Evolutionary conservation across 495 filamentous ascomycete genomes (phyloP).

Genomic region (Sordaria brevicollis): DNA sequence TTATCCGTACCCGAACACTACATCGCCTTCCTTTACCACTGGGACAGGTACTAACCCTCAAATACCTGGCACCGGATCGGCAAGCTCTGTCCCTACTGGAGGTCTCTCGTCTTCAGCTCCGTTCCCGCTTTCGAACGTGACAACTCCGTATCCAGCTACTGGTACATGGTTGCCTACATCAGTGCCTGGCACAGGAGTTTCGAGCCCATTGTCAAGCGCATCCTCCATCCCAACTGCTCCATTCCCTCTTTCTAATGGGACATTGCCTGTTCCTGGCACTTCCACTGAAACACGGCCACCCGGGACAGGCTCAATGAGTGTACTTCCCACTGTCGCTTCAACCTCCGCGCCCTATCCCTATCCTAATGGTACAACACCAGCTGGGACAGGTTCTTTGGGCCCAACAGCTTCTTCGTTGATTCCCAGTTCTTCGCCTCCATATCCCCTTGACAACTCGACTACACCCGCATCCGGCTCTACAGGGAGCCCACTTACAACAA

Average conservation of each 20-base stretch:
- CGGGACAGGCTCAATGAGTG: neutral
- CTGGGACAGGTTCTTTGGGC: neutral
- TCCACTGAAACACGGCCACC: neutral
- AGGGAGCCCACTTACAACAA: neutral
- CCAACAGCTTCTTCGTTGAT: neutral
- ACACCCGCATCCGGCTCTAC: neutral
- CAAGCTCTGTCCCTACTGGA: constrained; percentile 1
- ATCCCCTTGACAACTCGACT: constrained; percentile 2
- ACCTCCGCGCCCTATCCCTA: neutral
- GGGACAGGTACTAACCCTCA: neutral
- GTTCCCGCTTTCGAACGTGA: constrained; percentile 20
- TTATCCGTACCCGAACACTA: constrained; percentile 11
- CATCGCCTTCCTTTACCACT: neutral
- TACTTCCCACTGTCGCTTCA: neutral
- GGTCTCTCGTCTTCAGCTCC: constrained; percentile 10
- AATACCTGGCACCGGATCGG: neutral
- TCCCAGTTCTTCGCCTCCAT: neutral
- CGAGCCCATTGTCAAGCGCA: neutral
- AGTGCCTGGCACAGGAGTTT: neutral
- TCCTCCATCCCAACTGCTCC: neutral
- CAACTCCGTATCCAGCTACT: neutral
- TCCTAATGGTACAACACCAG: neutral
- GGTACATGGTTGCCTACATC: neutral
- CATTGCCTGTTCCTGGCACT: neutral
- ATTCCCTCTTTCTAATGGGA: constrained; percentile 1